phyloP scores from a whole-genome alignment of 129 eudicot species.

The sunflower (Helianthus annuus) region HanXRQr2.0-SUNRISE NC_035444.2:34516005-34516504 shows the following conservation, averaged over 20 bases:
- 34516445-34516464: constrained; percentile 88
- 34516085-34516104: constrained; percentile 34
- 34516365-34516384: not conserved
- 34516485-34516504: constrained; percentile 51
- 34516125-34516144: constrained; percentile 29
- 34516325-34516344: constrained; percentile 72
- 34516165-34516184: constrained; percentile 26
- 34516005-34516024: constrained; percentile 91
- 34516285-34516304: constrained; percentile 78
- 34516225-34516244: constrained; percentile 35
- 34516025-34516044: constrained; percentile 55
- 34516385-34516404: not conserved
- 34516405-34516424: constrained; percentile 33
- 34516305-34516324: constrained; percentile 83
- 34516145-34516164: constrained; percentile 31
- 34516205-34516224: constrained; percentile 36
- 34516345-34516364: not conserved
- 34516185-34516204: constrained; percentile 10
- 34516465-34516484: constrained; percentile 76
- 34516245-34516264: constrained; percentile 71
- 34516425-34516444: constrained; percentile 95
- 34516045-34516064: constrained; percentile 75
- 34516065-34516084: constrained; percentile 52
- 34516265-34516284: constrained; percentile 48
- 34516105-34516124: constrained; percentile 32